Evolutionary conservation across 75 land plant species (phyloP).

Genomic region (Pseudotsuga menziesii): DNA sequence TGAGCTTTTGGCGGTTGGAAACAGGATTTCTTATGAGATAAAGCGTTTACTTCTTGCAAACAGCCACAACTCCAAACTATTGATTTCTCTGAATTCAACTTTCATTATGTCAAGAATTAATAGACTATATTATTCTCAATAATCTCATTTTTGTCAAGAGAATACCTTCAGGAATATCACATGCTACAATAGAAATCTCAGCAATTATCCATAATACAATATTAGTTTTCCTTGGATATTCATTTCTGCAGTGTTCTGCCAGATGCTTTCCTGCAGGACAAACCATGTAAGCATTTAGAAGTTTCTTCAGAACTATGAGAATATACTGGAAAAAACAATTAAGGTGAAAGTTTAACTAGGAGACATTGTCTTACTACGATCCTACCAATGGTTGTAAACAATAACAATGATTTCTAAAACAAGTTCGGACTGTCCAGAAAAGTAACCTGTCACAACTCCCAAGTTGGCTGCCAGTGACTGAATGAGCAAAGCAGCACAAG

Average conservation of each 20-base stretch:
- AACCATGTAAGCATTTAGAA: background rate
- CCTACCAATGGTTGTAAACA: no score
- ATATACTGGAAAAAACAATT: background rate
- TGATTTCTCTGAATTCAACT: background rate
- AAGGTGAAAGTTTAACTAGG: background rate
- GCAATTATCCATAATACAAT: constrained; percentile 70
- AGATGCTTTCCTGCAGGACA: constrained; percentile 63
- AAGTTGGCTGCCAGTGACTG: constrained; percentile 74
- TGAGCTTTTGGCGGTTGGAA: background rate
- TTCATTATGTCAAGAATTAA: background rate
- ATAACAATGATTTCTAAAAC: background rate
- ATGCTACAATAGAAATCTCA: constrained; percentile 71
- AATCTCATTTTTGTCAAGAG: background rate
- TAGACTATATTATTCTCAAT: background rate
- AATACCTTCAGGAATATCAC: constrained; percentile 87
- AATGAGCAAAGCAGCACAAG: constrained; percentile 60
- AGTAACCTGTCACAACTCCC: constrained; percentile 70
- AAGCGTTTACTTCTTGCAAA: background rate
- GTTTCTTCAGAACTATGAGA: background rate
- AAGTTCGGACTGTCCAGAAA: background rate
- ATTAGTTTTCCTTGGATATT: constrained; percentile 50
- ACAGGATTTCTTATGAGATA: background rate
- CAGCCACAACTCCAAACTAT: background rate
- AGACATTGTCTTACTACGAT: background rate
- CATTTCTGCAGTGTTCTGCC: constrained; percentile 73